Evolutionary conservation across 345 rosid genomes (phyloP).

Genomic region (Brassica carinata): DNA sequence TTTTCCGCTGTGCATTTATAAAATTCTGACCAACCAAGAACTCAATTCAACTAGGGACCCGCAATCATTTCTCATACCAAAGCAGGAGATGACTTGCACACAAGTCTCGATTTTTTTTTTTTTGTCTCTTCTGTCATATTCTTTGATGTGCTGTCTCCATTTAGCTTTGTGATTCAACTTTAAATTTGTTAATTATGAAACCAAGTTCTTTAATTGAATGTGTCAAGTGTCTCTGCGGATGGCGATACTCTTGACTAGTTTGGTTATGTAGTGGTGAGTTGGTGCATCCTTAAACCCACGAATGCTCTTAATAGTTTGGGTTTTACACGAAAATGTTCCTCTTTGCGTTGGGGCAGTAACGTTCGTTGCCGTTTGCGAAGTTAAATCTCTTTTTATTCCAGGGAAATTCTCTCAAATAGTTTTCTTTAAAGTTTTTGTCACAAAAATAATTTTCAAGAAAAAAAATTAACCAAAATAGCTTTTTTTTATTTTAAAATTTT

Average conservation of each 20-base stretch:
- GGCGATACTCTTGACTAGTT: not conserved
- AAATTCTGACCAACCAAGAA: conserved; percentile 34
- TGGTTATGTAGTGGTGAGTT: not conserved
- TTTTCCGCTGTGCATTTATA: conserved; percentile 13
- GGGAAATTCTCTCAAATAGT: no score
- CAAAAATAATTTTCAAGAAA: no score
- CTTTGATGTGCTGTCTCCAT: not conserved
- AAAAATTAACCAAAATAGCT: no score
- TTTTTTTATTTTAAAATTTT: no score
- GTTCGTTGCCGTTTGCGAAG: no score
- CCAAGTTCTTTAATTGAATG: not conserved
- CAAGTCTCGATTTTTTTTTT: conserved; percentile 27
- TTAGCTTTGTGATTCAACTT: conserved; percentile 11
- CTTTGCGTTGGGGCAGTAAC: not conserved
- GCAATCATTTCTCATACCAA: not conserved
- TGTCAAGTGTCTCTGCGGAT: not conserved
- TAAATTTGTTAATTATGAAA: not conserved
- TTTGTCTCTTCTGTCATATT: conserved; percentile 19
- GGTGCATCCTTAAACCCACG: no score
- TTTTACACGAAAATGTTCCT: not conserved
- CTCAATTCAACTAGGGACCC: conserved; percentile 33
- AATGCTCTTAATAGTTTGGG: no score
- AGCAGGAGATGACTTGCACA: conserved; percentile 28
- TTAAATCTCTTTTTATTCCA: no score
- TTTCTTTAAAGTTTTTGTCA: no score